A percentile compares a stretch with the other conserved stretches of the same genome.
phyloP scores from a whole-genome alignment of 1,284 basidiomycete species.

The Tilletia caries region DNA sequence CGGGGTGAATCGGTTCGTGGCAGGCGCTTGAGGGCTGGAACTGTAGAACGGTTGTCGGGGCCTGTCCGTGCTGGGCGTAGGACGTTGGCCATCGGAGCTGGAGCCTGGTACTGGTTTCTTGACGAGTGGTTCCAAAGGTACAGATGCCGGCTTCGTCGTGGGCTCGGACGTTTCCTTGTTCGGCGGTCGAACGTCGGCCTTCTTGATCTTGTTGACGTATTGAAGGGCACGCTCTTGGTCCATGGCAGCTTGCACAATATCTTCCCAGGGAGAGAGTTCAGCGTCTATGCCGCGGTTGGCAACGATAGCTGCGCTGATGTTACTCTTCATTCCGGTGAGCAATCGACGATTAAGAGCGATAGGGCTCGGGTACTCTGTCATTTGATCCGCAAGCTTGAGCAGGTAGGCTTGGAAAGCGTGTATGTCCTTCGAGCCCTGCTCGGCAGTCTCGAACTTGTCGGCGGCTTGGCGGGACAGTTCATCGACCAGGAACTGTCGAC shows the following conservation, averaged over 20 bases:
- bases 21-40: no score
- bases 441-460: constrained; percentile 6
- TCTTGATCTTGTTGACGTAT: background rate
- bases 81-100: no score
- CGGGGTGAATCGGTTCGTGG: no score
- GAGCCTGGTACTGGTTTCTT: no score
- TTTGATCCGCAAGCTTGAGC: constrained; percentile 1
- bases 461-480: constrained; percentile 5
- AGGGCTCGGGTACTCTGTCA: background rate
- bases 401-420: constrained; percentile 3
- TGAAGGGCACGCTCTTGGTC: background rate
- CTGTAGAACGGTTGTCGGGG: no score
- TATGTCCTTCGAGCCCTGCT: background rate
- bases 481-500: constrained; percentile 1
- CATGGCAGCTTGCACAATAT: constrained; percentile 3
- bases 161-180: no score
- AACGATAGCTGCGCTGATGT: background rate
- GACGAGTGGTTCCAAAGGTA: no score
- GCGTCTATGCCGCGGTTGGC: background rate
- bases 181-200: no score
- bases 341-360: background rate
- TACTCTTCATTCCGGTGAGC: background rate
- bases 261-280: background rate
- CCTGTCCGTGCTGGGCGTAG: no score
- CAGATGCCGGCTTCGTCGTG: no score